Evolutionary conservation across 140 eudicot species (phyloP), one percentile per base, ranked within the genome.

Genomic region (Senecio squalidus): DNA sequence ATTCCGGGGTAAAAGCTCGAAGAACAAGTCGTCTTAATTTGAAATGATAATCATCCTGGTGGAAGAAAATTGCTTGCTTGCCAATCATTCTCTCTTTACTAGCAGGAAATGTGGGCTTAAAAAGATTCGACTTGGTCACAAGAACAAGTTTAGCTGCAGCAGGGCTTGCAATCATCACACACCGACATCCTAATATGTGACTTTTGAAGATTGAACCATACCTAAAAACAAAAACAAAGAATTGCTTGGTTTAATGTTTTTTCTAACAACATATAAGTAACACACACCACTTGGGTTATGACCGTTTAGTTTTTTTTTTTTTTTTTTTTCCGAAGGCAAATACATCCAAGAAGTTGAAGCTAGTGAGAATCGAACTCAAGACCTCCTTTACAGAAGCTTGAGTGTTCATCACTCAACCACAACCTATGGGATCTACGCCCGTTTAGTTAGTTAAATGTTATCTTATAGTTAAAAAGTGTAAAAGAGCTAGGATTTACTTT

Each of bases 51-150:
- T 89, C 90, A 13, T 89, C 96, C 59, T 88, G 96, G 56, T 92
- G 93, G 67, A 92, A 92, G 83, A 92, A 92, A 45, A 92, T 82
- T 10, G 96, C 99, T 80, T 92, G 93, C 73, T 84, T 92, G 3
- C 99, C 99, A 40, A 92, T 70, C 99, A 92, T 92, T 75, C 95
- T 65, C 69, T 87, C 96, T 74, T 92, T 92, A 60, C 99, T 92
- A 9, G 95, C 96, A 0, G 99, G 99, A 70, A 84, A 92, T 68
- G 99, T 87, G 58, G 99, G 99, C 78, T 92, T 92, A 28, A 92
- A 92, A 23, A 92, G 77, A 62, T 88, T 77, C 5, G 95, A 76
- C 30, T 76, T 82, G 7, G 93, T 84, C 0, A 82, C 84, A 0
- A 92, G 80, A 5, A 92, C 95, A 9, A 84, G 78, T 26, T 82